Conservation (phyloP, 2,329 filamentous ascomycete genomes). For the Colletotrichum cereale region DNA sequence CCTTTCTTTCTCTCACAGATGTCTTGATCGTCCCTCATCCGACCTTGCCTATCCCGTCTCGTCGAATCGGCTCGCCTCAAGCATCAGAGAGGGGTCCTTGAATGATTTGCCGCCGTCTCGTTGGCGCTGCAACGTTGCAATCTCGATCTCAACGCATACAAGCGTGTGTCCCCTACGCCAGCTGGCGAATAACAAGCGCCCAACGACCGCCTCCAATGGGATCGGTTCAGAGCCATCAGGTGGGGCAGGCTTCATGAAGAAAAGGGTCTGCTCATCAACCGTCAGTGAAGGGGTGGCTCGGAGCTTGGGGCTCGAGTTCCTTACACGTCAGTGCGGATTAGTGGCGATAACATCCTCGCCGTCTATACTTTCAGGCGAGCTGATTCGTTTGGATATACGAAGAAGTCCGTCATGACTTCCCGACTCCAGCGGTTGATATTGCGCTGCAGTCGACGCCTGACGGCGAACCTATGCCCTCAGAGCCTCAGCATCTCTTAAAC, state of each 20-base stretch:
- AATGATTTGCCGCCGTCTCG: slow-evolving; percentile 29
- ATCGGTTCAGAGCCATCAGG: neutral
- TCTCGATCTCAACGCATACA: slow-evolving; percentile 26
- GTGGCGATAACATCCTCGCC: neutral
- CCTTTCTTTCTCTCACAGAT: neutral
- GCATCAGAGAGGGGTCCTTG: neutral
- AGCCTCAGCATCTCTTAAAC: neutral
- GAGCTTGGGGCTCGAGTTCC: neutral
- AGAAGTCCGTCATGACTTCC: neutral
- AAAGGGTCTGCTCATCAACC: neutral
- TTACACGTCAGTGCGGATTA: neutral
- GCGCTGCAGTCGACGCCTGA: neutral
- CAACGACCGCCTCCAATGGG: slow-evolving; percentile 17
- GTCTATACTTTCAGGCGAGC: neutral
- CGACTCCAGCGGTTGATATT: neutral
- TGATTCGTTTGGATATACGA: slow-evolving; percentile 3
- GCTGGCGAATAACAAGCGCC: slow-evolving; percentile 24
- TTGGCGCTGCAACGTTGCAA: slow-evolving; percentile 40
- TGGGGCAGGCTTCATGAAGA: slow-evolving; percentile 28
- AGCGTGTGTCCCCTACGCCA: neutral
- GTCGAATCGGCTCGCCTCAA: slow-evolving; percentile 24
- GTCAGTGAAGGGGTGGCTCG: neutral
- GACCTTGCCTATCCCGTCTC: slow-evolving; percentile 2
- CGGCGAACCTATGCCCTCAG: neutral
- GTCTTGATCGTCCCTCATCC: slow-evolving; percentile 24